These are phyloP conservation scores for Fomes fomentarius DNA, from an alignment of 1,284 basidiomycete genomes.

Conservation along the genomic window DNA sequence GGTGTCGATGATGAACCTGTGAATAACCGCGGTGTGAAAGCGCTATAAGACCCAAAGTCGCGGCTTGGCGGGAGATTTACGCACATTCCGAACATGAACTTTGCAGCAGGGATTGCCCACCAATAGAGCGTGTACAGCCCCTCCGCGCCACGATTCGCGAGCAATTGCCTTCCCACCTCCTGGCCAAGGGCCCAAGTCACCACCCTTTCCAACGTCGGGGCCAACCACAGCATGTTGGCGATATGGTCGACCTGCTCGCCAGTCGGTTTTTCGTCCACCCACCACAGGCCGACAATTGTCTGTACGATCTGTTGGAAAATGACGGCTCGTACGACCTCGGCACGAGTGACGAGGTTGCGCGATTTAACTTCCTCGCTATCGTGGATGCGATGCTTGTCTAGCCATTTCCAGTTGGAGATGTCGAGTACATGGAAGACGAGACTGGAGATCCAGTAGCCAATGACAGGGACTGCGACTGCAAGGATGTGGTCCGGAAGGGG, in stretches of 20 bases:
- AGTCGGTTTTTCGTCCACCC: slow-evolving; percentile 60
- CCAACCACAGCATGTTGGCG: slow-evolving; percentile 46
- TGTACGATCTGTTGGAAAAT: slow-evolving; percentile 72
- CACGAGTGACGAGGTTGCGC: slow-evolving; percentile 80
- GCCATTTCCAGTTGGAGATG: slow-evolving; percentile 71
- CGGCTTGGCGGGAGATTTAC: slow-evolving; percentile 47
- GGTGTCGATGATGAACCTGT: slow-evolving; percentile 92
- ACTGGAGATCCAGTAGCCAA: slow-evolving; percentile 89
- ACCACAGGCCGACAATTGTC: slow-evolving; percentile 73
- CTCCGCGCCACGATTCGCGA: slow-evolving; percentile 51
- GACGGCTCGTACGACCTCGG: slow-evolving; percentile 65
- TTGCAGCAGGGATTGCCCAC: slow-evolving; percentile 87
- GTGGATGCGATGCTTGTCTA: slow-evolving; percentile 89
- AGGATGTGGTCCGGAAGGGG: slow-evolving; percentile 67
- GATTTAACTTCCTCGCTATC: slow-evolving; percentile 81
- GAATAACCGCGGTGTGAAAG: not conserved
- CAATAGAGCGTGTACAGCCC: slow-evolving; percentile 83
- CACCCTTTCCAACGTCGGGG: slow-evolving; percentile 44
- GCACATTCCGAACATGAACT: slow-evolving; percentile 85
- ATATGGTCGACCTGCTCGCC: slow-evolving; percentile 54
- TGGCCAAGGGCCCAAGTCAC: slow-evolving; percentile 46
- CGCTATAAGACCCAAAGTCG: too few relatives aligned
- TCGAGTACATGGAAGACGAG: slow-evolving; percentile 86
- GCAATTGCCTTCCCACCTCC: slow-evolving; percentile 27
- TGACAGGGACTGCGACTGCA: slow-evolving; percentile 75